Conservation (phyloP, 345 rosid genomes). For the Eucalyptus pauciflora region DNA sequence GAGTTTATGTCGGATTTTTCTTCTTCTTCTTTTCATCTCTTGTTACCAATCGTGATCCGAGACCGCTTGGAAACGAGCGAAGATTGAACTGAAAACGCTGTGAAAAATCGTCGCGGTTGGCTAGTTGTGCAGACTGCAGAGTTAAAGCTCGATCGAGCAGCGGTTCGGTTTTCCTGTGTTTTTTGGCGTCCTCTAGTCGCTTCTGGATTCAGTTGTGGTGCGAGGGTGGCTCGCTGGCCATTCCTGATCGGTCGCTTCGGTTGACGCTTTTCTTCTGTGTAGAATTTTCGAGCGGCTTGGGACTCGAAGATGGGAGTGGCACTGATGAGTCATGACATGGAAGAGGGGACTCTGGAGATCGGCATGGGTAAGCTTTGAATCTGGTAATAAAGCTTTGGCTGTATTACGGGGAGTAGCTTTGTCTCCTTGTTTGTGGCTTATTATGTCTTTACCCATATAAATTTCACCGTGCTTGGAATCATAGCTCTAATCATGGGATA, state of each 20-base stretch:
- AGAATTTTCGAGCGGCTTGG: background rate
- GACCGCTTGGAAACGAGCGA: background rate
- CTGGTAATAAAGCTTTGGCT: background rate
- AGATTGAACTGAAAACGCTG: background rate
- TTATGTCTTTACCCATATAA: background rate
- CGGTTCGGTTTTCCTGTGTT: background rate
- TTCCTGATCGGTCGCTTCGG: background rate
- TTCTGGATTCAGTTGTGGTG: background rate
- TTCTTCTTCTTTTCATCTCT: background rate
- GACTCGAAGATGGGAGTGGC: constrained; percentile 33
- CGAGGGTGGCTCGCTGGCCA: background rate
- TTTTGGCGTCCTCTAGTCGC: background rate
- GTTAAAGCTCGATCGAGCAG: background rate
- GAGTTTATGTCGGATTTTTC: background rate
- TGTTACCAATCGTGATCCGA: background rate
- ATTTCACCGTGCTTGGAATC: background rate
- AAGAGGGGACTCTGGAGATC: constrained; percentile 70
- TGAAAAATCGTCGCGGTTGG: background rate
- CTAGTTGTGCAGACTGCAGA: background rate
- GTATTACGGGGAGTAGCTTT: background rate
- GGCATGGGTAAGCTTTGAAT: constrained; percentile 64
- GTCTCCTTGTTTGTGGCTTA: background rate
- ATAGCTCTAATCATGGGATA: background rate
- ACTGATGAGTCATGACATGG: constrained; percentile 28
- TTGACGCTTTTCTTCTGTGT: background rate